A percentile compares a stretch with the other conserved stretches of the same genome.
phyloP scores from a whole-genome alignment of 257 asterid species.

The Marsdenia floribunda region DNA sequence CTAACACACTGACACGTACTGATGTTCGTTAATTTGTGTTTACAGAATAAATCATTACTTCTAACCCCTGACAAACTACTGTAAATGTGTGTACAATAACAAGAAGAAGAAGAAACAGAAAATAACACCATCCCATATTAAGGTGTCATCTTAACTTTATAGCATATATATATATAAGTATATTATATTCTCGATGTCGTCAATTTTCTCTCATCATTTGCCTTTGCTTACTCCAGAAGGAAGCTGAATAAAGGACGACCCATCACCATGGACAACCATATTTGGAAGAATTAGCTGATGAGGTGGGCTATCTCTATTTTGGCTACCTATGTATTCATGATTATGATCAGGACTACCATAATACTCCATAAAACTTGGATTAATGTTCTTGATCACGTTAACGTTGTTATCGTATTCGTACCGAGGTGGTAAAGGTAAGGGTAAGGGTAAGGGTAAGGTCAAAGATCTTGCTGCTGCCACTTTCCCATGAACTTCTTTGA shows the following conservation, averaged over 20 bases:
- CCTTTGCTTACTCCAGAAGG: constrained; percentile 64
- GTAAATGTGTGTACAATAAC: background rate
- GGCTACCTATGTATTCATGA: constrained; percentile 22
- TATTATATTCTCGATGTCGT: background rate
- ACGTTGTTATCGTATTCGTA: background rate
- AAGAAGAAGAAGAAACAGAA: background rate
- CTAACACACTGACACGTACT: no score
- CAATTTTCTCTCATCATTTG: constrained; percentile 25
- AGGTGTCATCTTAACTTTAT: no score
- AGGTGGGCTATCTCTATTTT: constrained; percentile 35
- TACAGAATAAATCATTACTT: no score
- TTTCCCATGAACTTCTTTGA: constrained; percentile 14
- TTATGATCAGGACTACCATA: constrained; percentile 21
- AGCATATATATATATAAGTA: no score
- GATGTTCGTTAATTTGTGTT: no score
- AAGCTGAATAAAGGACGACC: constrained; percentile 50
- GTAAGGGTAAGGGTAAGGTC: background rate
- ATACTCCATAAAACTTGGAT: constrained; percentile 34
- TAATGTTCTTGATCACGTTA: constrained; percentile 10
- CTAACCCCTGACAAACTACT: no score
- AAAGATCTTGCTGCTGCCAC: constrained; percentile 16
- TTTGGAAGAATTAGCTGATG: constrained; percentile 42
- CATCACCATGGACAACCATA: constrained; percentile 54
- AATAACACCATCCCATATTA: no score
- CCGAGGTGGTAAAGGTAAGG: background rate